Evolutionary conservation across 129 eudicot genomes (phyloP), one percentile per base, ranked within the genome.

Genomic region (carrot (Daucus carota)): DNA sequence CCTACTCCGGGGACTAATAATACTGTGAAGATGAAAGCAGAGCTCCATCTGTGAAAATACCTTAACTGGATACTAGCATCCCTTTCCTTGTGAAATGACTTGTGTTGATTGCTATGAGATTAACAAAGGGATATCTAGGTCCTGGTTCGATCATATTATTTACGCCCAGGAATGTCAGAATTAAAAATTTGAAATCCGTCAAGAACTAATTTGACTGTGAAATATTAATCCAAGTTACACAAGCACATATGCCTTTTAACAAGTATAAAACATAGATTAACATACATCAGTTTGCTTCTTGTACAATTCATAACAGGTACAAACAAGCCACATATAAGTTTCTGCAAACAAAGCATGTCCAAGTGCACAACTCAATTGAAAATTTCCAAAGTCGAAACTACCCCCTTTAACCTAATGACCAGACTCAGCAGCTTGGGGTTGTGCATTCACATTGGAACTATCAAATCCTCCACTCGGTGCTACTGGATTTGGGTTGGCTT

Each of bases 361-460:
- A 63, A 29, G 40, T 16, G 38, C 38, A 29, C 38, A 31, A 29
- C 34, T 9, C 28, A 29, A 60, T 22, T 12, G 20, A 63, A 20
- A 29, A 29, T 9, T 63, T 33, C 72, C 18, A 18, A 34, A 67
- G 72, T 34, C 12, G 22, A 1, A 63, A 63, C 70, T 9, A 67
- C 24, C 26, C 13, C 5, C 32, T 10, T 24, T 17, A 38, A 13
- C 76, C 66, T 85, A 85, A 63, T 78, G 84, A 79, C 74, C 81
- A 33, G 77, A 78, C 76, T 91, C 90, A 13, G 88, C 72, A 65
- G 84, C 81, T 76, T 81, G 97, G 32, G 87, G 78, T 74, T 80
- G 97, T 43, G 86, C 74, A 76, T 73, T 79, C 29, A 70, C 33
- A 62, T 63, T 80, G 52, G 97, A 76, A 73, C 85, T 79, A 45